A percentile compares a stretch with the other conserved stretches of the same genome.
Evolutionary conservation across 192 early-diverging fungal genomes (phyloP).

Genomic region (Gaertneriomyces semiglobifer): DNA sequence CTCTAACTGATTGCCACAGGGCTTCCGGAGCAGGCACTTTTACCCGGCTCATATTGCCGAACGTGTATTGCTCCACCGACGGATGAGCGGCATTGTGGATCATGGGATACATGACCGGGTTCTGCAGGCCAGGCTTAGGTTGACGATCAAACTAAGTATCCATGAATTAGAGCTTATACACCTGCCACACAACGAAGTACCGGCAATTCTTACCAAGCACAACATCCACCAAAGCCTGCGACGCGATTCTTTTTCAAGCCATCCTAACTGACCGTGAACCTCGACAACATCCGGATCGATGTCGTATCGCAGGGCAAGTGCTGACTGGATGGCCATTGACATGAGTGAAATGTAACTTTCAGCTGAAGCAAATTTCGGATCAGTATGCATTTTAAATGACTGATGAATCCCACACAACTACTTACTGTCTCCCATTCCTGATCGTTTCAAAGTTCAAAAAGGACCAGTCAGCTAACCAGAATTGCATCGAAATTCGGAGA

Average conservation of each 20-base stretch:
- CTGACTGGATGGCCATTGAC: constrained; percentile 16
- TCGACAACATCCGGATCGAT: constrained; percentile 12
- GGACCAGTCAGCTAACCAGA: no score
- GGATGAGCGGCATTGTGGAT: constrained; percentile 6
- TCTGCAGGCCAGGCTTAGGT: constrained; percentile 16
- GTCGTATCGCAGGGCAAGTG: constrained; percentile 6
- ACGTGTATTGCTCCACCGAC: constrained; percentile 15
- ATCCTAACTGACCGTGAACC: constrained; percentile 11
- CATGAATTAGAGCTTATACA: neutral
- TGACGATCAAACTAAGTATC: constrained; percentile 13
- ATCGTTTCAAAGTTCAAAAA: no score
- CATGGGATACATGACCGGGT: constrained; percentile 3
- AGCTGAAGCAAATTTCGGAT: no score
- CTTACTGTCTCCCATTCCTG: constrained; percentile 5
- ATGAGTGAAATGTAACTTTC: neutral
- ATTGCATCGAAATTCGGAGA: no score
- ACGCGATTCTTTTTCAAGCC: constrained; percentile 16
- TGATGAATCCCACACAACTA: neutral
- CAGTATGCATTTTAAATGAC: no score
- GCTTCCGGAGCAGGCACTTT: constrained; percentile 14
- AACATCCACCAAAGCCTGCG: constrained; percentile 19
- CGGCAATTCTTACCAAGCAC: constrained; percentile 8
- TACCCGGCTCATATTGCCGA: neutral
- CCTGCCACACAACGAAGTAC: neutral
- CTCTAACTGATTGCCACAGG: constrained; percentile 13